Base-by-base conservation (phyloP, 2,329 filamentous ascomycete species). In the Orbilia ellipsospora region DNA sequence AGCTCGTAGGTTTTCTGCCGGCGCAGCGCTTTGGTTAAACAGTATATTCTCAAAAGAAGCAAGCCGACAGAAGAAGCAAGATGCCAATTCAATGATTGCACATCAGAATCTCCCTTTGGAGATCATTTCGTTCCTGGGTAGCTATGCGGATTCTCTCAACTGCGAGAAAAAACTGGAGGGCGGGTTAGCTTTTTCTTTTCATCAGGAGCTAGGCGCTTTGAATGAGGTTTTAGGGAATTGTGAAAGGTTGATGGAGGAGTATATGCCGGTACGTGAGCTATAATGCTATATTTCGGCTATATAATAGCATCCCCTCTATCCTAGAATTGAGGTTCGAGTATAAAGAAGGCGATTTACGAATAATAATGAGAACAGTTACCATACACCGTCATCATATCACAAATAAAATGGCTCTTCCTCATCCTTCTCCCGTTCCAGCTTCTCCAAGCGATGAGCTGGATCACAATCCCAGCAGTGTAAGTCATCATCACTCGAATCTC, bases 341-440 rank as follows among this genome's bases (percentile, higher is more conserved):
- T 36, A 36, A 1, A n/a, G 40, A 51, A 6, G 4, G 6, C 16
- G n/a, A 13, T 52, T 18, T 52, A n/a, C 20, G 20, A n/a, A 48
- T 52, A 52, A 12, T n/a, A 4, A 6, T 45, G 13, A 48, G 1
- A 48, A 50, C 56, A 77, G 75, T 40, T 93, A 67, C 92, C 92
- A 54, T 95, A 95, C 84, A 88, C 87, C 77, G 94, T 95, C 79
- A 88, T 92, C 79, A 94, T 94, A 81, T 89, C 89, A n/a, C 92
- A 95, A 81, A 94, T 94, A 80, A 92, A 92, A 48, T 93, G 91
- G 88, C 87, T 93, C 62, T 95, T 95, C 83, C 88, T 94, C 63
- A 83, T 93, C 78, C 86, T 92, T 23, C 86, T 95, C 0, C 92
- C 92, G 6, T 94, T 95, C 85, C 92, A 95, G 83, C 88, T 95